A percentile compares a stretch with the other conserved stretches of the same genome.
phyloP scores from a whole-genome alignment of 129 eudicot species.

The Deinandra increscens region DNA sequence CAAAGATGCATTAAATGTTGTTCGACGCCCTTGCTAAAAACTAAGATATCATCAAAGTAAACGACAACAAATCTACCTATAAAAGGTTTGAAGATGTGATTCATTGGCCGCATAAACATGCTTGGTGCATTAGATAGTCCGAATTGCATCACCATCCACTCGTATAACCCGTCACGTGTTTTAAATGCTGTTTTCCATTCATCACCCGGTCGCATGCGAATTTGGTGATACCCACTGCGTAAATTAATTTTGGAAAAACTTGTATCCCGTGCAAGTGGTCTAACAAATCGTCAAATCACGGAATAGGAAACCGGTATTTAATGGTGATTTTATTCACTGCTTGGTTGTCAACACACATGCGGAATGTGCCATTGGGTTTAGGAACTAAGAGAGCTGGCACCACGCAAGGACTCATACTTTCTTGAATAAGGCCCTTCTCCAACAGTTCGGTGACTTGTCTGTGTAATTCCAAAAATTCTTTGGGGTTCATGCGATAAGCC shows the following conservation, averaged over 20 bases:
- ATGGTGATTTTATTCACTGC: not conserved
- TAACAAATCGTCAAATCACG: not conserved
- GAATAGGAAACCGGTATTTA: not conserved
- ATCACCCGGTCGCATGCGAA: not conserved
- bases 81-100: not conserved
- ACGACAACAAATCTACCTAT: not conserved
- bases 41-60: not conserved
- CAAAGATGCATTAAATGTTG: too few species aligned
- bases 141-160: not conserved
- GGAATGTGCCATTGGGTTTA: too few species aligned
- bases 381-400: too few species aligned
- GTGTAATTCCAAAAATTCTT: too few species aligned
- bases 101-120: constrained; percentile 2
- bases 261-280: not conserved
- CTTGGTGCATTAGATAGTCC: constrained; percentile 10
- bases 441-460: too few species aligned
- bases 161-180: not conserved
- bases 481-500: too few species aligned
- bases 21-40: too few species aligned
- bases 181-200: constrained; percentile 1
- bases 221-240: too few species aligned
- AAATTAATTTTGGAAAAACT: not conserved
- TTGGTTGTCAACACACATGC: too few species aligned
- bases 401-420: too few species aligned
- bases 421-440: too few species aligned